Percentiles rank a stretch among this genome's conserved stretches.
Evolutionary conservation across 352 stramenopile species (phyloP).

Genomic region (Pythium sp.): DNA sequence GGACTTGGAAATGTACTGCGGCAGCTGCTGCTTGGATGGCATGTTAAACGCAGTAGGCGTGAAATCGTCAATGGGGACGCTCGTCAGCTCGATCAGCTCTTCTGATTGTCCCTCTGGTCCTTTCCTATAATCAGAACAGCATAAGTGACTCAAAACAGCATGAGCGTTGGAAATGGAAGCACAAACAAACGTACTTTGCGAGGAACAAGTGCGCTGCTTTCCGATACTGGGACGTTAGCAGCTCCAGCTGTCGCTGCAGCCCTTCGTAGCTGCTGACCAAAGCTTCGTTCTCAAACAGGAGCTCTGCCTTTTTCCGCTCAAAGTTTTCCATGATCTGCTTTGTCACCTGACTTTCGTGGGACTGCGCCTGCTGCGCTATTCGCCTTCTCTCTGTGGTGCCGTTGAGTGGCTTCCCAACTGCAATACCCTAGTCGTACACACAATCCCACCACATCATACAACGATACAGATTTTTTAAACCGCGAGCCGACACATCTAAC

Average conservation of each 20-base stretch:
- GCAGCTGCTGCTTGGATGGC: constrained; percentile 55
- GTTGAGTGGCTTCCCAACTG: constrained; percentile 45
- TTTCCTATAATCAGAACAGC: constrained; percentile 28
- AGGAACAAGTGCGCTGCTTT: constrained; percentile 71
- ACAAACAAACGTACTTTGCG: constrained; percentile 44
- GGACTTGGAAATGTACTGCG: constrained; percentile 45
- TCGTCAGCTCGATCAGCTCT: constrained; percentile 47
- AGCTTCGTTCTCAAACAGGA: constrained; percentile 66
- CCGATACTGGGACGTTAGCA: constrained; percentile 69
- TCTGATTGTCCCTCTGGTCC: constrained; percentile 37
- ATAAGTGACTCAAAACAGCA: not conserved
- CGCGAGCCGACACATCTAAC: not conserved
- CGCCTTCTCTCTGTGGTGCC: constrained; percentile 33
- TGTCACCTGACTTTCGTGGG: constrained; percentile 56
- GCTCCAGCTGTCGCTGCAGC: constrained; percentile 58
- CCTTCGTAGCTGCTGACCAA: constrained; percentile 51
- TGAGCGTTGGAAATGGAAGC: not conserved
- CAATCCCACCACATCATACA: not conserved
- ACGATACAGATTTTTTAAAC: not conserved
- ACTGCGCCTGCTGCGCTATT: constrained; percentile 28
- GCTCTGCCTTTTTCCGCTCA: constrained; percentile 56
- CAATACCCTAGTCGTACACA: constrained; percentile 32
- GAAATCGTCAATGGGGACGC: constrained; percentile 63
- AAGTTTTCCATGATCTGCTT: constrained; percentile 64
- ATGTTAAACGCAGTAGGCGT: constrained; percentile 61